Evolutionary conservation across 1,284 basidiomycete genomes (phyloP).

Genomic region (Ceratobasidium papillatum): DNA sequence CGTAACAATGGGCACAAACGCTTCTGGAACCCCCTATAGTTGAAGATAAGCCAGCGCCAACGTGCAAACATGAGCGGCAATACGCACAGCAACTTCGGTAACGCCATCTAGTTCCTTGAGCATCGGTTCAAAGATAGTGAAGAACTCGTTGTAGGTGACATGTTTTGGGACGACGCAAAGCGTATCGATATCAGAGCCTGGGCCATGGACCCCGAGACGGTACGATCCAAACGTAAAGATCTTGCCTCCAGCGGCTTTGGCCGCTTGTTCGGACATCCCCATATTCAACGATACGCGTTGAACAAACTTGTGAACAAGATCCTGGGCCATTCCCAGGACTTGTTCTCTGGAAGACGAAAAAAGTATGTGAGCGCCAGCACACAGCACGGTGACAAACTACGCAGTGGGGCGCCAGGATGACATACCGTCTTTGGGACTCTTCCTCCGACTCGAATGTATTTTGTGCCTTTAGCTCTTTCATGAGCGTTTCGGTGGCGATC

Average conservation of each 20-base stretch:
- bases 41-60: background rate
- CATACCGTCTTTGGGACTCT: slow-evolving; percentile 85
- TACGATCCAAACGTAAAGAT: slow-evolving; percentile 99
- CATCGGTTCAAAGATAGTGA: slow-evolving; percentile 90
- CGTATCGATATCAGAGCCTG: slow-evolving; percentile 98
- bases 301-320: slow-evolving; percentile 94
- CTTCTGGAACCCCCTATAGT: slow-evolving; percentile 90
- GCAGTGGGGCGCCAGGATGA: background rate
- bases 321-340: slow-evolving; percentile 89
- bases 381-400: background rate
- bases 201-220: slow-evolving; percentile 94
- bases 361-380: slow-evolving; percentile 1
- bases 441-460: slow-evolving; percentile 92
- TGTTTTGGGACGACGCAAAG: slow-evolving; percentile 97
- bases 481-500: slow-evolving; percentile 84
- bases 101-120: slow-evolving; percentile 86
- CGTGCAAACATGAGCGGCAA: background rate
- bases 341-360: slow-evolving; percentile 72
- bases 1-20: slow-evolving; percentile 95
- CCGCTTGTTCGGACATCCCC: slow-evolving; percentile 88
- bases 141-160: slow-evolving; percentile 95
- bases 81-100: slow-evolving; percentile 86
- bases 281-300: slow-evolving; percentile 78
- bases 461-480: slow-evolving; percentile 88
- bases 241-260: slow-evolving; percentile 90